Evolutionary conservation across 352 stramenopile species (phyloP).

Genomic region (Phytophthora multivora): DNA sequence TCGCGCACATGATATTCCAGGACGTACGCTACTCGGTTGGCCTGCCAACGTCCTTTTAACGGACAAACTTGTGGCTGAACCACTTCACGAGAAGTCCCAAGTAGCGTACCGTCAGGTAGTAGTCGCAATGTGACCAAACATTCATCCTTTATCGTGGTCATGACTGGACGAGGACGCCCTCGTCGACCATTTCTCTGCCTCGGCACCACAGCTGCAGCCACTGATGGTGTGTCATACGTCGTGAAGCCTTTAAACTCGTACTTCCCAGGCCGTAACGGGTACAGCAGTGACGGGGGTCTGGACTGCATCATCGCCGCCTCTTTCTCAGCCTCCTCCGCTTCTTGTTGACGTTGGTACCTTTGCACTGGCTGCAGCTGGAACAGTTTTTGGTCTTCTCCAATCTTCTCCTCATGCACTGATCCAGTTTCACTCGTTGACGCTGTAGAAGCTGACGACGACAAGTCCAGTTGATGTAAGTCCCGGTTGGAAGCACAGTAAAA

Average conservation of each 20-base stretch:
- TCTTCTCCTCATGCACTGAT: neutral
- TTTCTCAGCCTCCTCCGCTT: constrained; percentile 15
- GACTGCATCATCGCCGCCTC: constrained; percentile 18
- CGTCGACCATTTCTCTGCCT: constrained; percentile 22
- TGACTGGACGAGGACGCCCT: constrained; percentile 8
- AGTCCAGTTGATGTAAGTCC: constrained; percentile 4
- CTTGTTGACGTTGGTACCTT: constrained; percentile 28
- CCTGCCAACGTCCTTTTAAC: constrained; percentile 56
- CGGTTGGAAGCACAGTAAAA: constrained; percentile 13
- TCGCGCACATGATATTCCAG: constrained; percentile 71
- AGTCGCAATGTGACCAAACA: constrained; percentile 74
- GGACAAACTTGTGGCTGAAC: constrained; percentile 63
- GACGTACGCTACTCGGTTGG: constrained; percentile 57
- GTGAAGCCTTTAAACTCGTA: constrained; percentile 75
- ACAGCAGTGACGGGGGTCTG: constrained; percentile 37
- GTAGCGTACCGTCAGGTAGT: constrained; percentile 51
- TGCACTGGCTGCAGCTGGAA: constrained; percentile 38
- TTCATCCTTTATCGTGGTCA: constrained; percentile 45
- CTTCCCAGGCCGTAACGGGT: constrained; percentile 56
- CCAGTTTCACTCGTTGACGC: constrained; percentile 13
- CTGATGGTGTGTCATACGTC: constrained; percentile 35
- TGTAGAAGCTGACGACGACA: constrained; percentile 23
- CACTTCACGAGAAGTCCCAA: constrained; percentile 62
- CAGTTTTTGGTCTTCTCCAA: constrained; percentile 13
- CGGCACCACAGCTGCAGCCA: neutral